Conservation (phyloP, 1,284 basidiomycete genomes). For the Cryptococcus sp. region DNA sequence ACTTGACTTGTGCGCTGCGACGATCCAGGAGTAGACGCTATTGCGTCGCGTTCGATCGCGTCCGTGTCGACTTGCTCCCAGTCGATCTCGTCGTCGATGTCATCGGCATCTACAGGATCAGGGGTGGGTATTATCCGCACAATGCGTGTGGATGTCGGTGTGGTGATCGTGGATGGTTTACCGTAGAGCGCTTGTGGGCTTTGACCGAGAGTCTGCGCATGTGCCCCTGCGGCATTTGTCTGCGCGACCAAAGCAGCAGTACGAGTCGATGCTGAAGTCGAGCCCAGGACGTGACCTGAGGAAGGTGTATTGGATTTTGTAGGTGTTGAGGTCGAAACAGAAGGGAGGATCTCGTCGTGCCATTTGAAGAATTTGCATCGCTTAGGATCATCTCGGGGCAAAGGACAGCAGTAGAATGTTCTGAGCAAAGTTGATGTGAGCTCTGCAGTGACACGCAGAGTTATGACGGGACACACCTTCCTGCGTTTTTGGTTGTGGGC, state of each 20-base stretch:
- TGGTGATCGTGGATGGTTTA: conserved; percentile 1
- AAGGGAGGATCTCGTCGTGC: conserved; percentile 36
- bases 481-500: conserved; percentile 37
- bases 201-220: conserved; percentile 12
- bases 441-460: not conserved
- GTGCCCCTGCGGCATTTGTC: conserved; percentile 5
- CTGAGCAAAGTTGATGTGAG: conserved; percentile 12
- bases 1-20: conserved; percentile 16
- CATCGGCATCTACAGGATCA: conserved; percentile 6
- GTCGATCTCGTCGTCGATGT: conserved; percentile 37
- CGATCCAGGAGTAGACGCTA: conserved; percentile 28
- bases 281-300: not conserved
- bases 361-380: conserved; percentile 51
- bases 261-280: conserved; percentile 7
- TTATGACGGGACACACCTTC: conserved; percentile 23
- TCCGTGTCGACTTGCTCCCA: conserved; percentile 43
- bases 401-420: conserved; percentile 44
- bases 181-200: conserved; percentile 13
- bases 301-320: not conserved
- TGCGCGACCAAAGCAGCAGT: conserved; percentile 6
- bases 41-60: conserved; percentile 38
- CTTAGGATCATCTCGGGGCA: conserved; percentile 32
- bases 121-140: not conserved
- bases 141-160: not conserved
- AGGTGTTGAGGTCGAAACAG: not conserved